phyloP scores from a whole-genome alignment of 768 basidiomycete species.

The Hypholoma fasciculare region DNA sequence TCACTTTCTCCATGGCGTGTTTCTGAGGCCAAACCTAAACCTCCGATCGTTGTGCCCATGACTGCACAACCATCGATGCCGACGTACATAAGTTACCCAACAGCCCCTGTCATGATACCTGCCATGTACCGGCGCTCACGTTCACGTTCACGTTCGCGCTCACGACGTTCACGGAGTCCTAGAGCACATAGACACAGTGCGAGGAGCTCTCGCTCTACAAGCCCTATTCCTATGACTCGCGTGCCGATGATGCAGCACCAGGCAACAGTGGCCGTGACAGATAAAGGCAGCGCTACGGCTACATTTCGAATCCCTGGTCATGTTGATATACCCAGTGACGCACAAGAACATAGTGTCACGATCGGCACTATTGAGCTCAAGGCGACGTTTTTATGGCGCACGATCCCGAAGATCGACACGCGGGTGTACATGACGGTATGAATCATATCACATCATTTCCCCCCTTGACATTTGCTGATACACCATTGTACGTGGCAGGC shows the following conservation, averaged over 20 bases:
- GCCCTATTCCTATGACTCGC: background rate
- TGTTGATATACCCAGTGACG: slow-evolving; percentile 29
- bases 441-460: background rate
- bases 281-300: slow-evolving; percentile 25
- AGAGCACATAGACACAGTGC: background rate
- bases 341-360: slow-evolving; percentile 27
- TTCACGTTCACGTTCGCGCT: background rate
- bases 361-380: slow-evolving; percentile 26
- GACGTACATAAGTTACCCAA: no score
- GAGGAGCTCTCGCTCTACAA: background rate
- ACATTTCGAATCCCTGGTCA: slow-evolving; percentile 31
- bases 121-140: background rate
- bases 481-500: slow-evolving; percentile 23
- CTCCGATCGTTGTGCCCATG: no score
- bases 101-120: no score
- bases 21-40: background rate
- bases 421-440: slow-evolving; percentile 29
- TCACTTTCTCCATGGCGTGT: slow-evolving; percentile 1
- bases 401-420: slow-evolving; percentile 31
- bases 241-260: background rate
- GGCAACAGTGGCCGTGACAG: slow-evolving; percentile 6
- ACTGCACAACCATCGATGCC: no score
- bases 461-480: background rate
- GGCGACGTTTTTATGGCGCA: slow-evolving; percentile 31
- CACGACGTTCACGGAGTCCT: background rate